A percentile compares a stretch with the other conserved stretches of the same genome.
Evolutionary conservation across 495 filamentous ascomycete species (phyloP).

Genomic region (Neurospora terricola): DNA sequence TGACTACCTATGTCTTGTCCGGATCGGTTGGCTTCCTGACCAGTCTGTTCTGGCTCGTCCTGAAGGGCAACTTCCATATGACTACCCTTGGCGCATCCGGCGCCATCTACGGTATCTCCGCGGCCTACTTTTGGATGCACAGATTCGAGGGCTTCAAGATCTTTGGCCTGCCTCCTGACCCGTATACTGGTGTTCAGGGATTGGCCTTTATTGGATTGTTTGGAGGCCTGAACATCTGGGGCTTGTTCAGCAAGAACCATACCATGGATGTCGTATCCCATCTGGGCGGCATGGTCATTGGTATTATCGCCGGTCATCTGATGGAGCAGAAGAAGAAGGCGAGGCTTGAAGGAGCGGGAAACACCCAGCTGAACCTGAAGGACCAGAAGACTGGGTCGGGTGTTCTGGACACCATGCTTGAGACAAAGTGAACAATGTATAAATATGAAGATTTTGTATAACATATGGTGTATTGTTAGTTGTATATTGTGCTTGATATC

Average conservation of each 20-base stretch:
- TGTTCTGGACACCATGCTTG: not conserved
- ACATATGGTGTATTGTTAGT: not conserved
- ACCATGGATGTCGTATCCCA: constrained; percentile 63
- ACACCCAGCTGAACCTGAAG: not conserved
- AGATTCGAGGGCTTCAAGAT: constrained; percentile 39
- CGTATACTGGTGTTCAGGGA: constrained; percentile 40
- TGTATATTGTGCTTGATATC: not conserved
- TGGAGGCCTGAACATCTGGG: constrained; percentile 37
- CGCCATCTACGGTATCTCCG: constrained; percentile 56
- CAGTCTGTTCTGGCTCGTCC: constrained; percentile 49
- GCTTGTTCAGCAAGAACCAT: constrained; percentile 23
- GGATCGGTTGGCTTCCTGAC: constrained; percentile 58
- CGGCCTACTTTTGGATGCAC: constrained; percentile 60
- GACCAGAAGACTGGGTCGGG: not conserved
- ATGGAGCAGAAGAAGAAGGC: constrained; percentile 18
- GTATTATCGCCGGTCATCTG: constrained; percentile 30
- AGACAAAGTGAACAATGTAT: not conserved
- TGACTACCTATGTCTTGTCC: constrained; percentile 62
- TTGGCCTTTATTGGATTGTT: constrained; percentile 37
- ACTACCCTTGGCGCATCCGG: constrained; percentile 63
- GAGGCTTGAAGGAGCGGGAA: not conserved
- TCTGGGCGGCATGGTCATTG: constrained; percentile 53
- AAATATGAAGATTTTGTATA: not conserved
- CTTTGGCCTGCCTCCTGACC: constrained; percentile 40
- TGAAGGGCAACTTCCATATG: constrained; percentile 27